Evolutionary conservation across 2,329 filamentous ascomycete genomes (phyloP), one percentile per base, ranked within the genome.

Genomic region (Botryotinia globosa): DNA sequence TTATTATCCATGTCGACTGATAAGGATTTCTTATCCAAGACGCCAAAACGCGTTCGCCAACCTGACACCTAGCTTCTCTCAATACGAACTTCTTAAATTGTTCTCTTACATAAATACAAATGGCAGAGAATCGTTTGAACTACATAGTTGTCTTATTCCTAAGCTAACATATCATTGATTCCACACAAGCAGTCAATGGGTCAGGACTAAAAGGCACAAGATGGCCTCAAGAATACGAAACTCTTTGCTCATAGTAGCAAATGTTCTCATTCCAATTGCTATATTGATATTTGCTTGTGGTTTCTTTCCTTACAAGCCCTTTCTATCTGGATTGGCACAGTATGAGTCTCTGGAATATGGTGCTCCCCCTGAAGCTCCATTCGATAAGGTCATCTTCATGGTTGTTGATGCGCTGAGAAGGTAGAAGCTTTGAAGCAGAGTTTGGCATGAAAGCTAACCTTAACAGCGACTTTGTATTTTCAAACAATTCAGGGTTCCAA

Each of bases 281-380:
- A 89, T 94, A 75, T 77, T 92, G 71, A 83, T 91, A 76, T 98
- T 98, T 82, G 94, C 93, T 39, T 89, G 90, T 45, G 95, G 96
- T 22, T 99, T 99, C 86, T 99, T 99, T 80, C 96, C 96, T 12
- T 98, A 98, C 83, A 99, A 99, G 80, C 94, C 96, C 4, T 92
- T 97, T 76, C 86, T 99, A 65, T 90, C 94, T 18, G 96, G 96
- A 6, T 84, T 97, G 64, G 94, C 96, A 16, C 84, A 87, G 75
- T 92, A 90, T 82, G 87, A 89, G 75, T 79, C 86, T 67, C 80
- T 87, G 42, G 83, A 85, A 64, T 85, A 87, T 83, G 89, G 85
- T 32, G 79, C 83, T 64, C 86, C 86, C 10, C 90, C 92, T 4
- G 82, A 85, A 66, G 87, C 92, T 48, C 90, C 92, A 0, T 99